These are phyloP conservation scores for Wilcoxina mikolae DNA, from an alignment of 495 filamentous ascomycete genomes.

Conservation along the genomic window DNA sequence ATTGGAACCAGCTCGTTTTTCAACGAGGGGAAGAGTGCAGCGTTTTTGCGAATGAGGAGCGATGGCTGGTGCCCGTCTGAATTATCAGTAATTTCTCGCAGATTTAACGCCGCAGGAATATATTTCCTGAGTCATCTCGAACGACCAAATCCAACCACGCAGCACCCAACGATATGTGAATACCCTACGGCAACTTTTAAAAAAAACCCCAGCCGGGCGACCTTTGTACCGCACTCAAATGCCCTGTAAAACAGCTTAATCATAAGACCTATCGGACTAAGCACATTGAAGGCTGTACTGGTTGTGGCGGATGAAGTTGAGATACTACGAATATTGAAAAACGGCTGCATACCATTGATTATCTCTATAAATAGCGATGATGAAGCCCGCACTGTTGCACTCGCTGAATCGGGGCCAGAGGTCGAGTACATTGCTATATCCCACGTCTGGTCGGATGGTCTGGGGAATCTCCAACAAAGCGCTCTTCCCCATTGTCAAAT, in stretches of 20 bases:
- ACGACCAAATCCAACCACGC: not conserved
- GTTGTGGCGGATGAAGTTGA: not conserved
- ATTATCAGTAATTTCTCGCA: not conserved
- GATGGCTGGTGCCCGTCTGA: not conserved
- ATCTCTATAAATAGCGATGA: not conserved
- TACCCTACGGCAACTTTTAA: not conserved
- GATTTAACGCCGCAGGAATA: not conserved
- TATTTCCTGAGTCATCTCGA: not conserved
- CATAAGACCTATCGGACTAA: constrained; percentile 7
- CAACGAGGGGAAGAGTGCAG: not conserved
- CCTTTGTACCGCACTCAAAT: too few species aligned
- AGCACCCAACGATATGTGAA: not conserved
- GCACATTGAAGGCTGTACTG: not conserved
- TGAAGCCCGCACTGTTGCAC: not conserved
- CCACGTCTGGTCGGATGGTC: constrained; percentile 4
- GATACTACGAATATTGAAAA: not conserved
- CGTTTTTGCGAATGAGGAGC: not conserved
- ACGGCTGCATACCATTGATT: not conserved
- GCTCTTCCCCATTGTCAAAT: not conserved
- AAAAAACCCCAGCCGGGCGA: too few species aligned
- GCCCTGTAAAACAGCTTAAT: constrained; percentile 5
- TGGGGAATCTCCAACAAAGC: not conserved
- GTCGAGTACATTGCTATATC: not conserved
- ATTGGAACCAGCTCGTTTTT: not conserved
- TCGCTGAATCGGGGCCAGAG: not conserved